phyloP scores from a whole-genome alignment of 345 rosid genomes.

The Noccaea bulbosa region DNA sequence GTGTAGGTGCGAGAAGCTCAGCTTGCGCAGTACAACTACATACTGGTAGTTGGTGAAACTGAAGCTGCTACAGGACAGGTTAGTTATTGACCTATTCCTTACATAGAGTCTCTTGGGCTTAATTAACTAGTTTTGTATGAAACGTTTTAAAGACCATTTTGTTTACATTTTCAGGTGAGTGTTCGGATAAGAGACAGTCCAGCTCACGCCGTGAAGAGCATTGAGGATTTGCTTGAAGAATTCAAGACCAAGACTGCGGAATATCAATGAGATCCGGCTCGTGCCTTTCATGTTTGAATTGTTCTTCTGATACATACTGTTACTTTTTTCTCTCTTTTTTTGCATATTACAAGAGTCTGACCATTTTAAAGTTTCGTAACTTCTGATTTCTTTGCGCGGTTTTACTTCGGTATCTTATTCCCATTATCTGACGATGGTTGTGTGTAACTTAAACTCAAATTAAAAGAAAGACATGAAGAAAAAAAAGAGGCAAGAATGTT shows the following conservation, averaged over 20 bases:
- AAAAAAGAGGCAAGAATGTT: neutral
- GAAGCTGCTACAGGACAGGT: constrained; percentile 86
- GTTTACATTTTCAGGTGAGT: constrained; percentile 62
- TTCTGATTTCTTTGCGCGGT: neutral
- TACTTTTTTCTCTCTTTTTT: neutral
- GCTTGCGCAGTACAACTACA: constrained; percentile 87
- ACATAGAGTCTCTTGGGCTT: neutral
- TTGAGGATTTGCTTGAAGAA: constrained; percentile 58
- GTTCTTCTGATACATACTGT: neutral
- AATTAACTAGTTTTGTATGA: neutral
- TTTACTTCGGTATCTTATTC: neutral
- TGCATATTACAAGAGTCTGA: constrained; percentile 2
- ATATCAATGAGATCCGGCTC: constrained; percentile 51
- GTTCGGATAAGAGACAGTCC: constrained; percentile 73
- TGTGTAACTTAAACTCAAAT: neutral
- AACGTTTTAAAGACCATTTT: constrained; percentile 10
- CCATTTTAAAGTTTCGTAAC: neutral
- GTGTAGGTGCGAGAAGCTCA: constrained; percentile 93
- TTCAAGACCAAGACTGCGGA: constrained; percentile 61
- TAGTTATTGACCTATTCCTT: constrained; percentile 23
- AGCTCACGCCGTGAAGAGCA: constrained; percentile 66
- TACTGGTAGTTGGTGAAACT: constrained; percentile 93
- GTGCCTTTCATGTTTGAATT: neutral
- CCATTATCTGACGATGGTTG: neutral
- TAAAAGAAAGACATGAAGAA: neutral